phyloP scores from a whole-genome alignment of 345 rosid species.

The Linum trigynum region DNA sequence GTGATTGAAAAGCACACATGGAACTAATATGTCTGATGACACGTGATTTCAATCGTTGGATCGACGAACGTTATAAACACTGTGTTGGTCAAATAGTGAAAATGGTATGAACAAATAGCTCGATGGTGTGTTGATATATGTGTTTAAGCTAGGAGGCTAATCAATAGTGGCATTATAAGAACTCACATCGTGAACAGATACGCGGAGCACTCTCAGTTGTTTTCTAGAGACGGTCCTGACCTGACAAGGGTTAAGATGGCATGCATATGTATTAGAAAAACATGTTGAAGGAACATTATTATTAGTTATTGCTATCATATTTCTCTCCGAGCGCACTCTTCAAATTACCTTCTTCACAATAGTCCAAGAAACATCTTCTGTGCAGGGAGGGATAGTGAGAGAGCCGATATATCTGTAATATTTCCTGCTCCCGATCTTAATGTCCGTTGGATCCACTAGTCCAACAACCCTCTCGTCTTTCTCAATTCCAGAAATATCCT shows the following conservation, averaged over 20 bases:
- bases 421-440: constrained; percentile 47
- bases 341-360: constrained; percentile 41
- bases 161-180: background rate
- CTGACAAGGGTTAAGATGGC: constrained; percentile 19
- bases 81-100: too few species aligned
- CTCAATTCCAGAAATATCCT: constrained; percentile 18
- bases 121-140: too few species aligned
- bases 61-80: too few species aligned
- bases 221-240: constrained; percentile 49
- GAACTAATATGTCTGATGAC: background rate
- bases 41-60: too few species aligned
- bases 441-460: constrained; percentile 35
- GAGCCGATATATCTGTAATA: constrained; percentile 79
- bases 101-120: too few species aligned
- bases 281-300: background rate
- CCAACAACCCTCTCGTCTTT: constrained; percentile 34
- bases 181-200: constrained; percentile 78
- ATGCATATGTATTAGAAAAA: background rate
- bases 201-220: constrained; percentile 57
- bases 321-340: too few species aligned
- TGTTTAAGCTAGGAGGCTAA: too few species aligned
- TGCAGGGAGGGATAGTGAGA: constrained; percentile 81
- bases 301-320: too few species aligned
- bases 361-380: constrained; percentile 67
- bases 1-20: background rate